Conservation (phyloP, 805 yeast species). For the Wickerhamomyces ciferrii region DNA sequence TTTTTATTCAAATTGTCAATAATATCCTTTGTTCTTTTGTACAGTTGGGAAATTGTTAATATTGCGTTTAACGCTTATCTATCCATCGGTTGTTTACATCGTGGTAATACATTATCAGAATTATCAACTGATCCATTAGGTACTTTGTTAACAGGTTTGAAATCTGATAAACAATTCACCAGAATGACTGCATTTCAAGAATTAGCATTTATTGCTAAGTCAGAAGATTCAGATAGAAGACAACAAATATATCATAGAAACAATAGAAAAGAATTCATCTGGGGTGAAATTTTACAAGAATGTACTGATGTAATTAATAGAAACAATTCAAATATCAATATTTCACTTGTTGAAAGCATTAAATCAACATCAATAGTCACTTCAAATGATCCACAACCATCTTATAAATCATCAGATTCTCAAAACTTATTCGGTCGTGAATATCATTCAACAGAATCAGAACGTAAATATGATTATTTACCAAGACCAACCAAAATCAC, state of each 20-base stretch:
- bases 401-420: background rate
- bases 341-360: conserved; percentile 3
- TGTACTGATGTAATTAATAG: conserved; percentile 50
- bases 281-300: conserved; percentile 59
- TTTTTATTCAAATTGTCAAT: conserved; percentile 26
- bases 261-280: conserved; percentile 38
- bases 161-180: conserved; percentile 42
- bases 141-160: conserved; percentile 60
- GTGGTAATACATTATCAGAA: conserved; percentile 54
- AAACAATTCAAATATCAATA: conserved; percentile 36
- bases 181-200: conserved; percentile 73
- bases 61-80: conserved; percentile 60
- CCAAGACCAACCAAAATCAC: conserved; percentile 1
- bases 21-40: conserved; percentile 29
- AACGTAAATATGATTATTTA: conserved; percentile 9
- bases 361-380: background rate
- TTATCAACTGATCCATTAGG: conserved; percentile 57
- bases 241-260: conserved; percentile 46
- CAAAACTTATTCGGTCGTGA: conserved; percentile 29
- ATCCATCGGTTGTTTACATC: conserved; percentile 67
- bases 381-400: background rate
- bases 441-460: conserved; percentile 14
- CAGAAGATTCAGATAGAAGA: conserved; percentile 42
- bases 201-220: conserved; percentile 56
- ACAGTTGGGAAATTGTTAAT: conserved; percentile 51